Base-by-base conservation (phyloP, 345 rosid species). In the Triadica sebifera region DNA sequence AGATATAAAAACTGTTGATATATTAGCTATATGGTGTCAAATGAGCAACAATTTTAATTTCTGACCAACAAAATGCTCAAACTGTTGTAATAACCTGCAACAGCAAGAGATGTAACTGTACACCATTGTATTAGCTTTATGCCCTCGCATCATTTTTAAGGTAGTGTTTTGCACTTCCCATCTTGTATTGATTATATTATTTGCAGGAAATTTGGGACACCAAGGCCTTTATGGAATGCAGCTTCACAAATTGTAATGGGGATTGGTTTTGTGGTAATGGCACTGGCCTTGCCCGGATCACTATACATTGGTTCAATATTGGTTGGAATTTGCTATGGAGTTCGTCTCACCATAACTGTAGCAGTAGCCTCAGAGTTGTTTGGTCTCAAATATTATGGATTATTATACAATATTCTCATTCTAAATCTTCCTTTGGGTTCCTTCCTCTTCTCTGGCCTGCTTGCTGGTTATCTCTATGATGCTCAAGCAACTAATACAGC, bases 361-460 rank as follows among this genome's bases (percentile, higher is more conserved):
- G 80, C 91, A 25, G 81, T 77, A 39, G 88, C 90, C 6, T 89
- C 89, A 1, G 90, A 89, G 69, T 84, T 89, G 3, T 89, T 89
- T 13, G 93, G 91, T 29, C 87, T 87, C 8, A 94, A 90, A 77
- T 86, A 87, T 76, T 94, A 90, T 2, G 97, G 98, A 24, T 86
- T 94, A 13, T 73, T 87, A 10, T 89, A 87, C 82, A 87, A 86
- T 81, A 78, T 92, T 55, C 75, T 94, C 0, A 75, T 82, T 24
- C 88, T 87, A 4, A 84, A 81, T 52, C 71, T 82, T 69, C 87
- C 93, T 0, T 38, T 82, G 10, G 91, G 92, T 5, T 88, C 97
- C 50, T 92, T 92, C 79, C 97, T 90, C 70, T 94, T 94, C 74
- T 94, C 97, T 1, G 91, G 95, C 58, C 73, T 90, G 66, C 86